Percentiles rank a stretch among this genome's conserved stretches.
These are phyloP conservation scores for Apostasia shenzhenica DNA, from an alignment of 106 monocot species.

Conservation along the genomic window DNA sequence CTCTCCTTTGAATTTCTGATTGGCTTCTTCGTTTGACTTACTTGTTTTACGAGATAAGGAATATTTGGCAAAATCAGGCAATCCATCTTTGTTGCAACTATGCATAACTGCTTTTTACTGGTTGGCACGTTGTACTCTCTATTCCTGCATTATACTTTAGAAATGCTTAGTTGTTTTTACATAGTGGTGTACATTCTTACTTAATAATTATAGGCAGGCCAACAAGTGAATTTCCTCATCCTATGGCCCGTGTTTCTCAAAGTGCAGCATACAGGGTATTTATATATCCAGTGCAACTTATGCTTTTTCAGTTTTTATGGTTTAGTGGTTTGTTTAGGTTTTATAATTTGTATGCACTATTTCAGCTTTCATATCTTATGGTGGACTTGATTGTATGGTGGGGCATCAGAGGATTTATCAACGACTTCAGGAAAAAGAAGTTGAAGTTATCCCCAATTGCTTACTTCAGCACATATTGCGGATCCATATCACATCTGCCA, in stretches of 20 bases:
- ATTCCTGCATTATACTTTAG: too few relatives aligned
- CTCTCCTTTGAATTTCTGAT: too few relatives aligned
- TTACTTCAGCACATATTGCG: conserved; percentile 84
- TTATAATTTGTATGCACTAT: neutral
- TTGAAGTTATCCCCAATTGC: conserved; percentile 62
- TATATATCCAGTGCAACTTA: neutral
- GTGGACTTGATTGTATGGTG: conserved; percentile 72
- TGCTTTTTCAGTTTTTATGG: conserved; percentile 1
- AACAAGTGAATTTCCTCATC: conserved; percentile 88
- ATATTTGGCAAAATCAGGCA: too few relatives aligned
- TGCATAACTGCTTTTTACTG: too few relatives aligned
- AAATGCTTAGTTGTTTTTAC: neutral
- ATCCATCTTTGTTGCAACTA: too few relatives aligned
- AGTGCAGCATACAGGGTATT: conserved; percentile 77
- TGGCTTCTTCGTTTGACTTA: too few relatives aligned
- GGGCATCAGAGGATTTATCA: conserved; percentile 59
- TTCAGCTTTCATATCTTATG: conserved; percentile 65
- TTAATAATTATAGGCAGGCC: conserved; percentile 74
- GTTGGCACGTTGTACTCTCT: too few relatives aligned
- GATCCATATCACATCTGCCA: conserved; percentile 90
- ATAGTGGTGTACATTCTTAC: conserved; percentile 32
- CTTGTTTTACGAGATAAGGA: too few relatives aligned
- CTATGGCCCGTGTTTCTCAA: conserved; percentile 82
- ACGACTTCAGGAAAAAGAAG: conserved; percentile 65
- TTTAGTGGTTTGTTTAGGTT: neutral